Base-by-base conservation (phyloP, 305 asterid genomes). In the Plantago rigida region DNA sequence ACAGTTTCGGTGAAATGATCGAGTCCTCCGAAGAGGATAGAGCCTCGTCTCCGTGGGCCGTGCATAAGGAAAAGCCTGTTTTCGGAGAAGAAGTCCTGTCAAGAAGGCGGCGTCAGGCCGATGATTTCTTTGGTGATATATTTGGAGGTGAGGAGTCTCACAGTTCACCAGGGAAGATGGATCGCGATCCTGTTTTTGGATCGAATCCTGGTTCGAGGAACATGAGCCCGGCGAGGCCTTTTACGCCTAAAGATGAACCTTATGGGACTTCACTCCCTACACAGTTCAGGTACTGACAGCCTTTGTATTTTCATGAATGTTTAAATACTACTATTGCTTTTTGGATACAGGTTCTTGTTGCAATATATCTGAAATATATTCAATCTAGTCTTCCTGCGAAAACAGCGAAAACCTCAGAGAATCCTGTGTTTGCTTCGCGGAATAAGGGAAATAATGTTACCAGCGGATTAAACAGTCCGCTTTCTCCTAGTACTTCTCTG, bases 111-210 rank as follows among this genome's bases (percentile, higher is more conserved):
- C 72, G 57, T 36, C 75, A 58, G 28, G 77, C 83, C 2, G 78
- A 62, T 49, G 86, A 79, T 70, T 91, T 91, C 79, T 91, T 69
- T 52, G 84, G 75, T 26, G 97, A 91, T 72, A 91, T 87, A 68
- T 90, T 87, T 62, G 73, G 68, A 69, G 85, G 81, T 14, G 84
- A 78, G 4, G 80, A 78, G 46, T 59, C 80, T 51, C 68, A 51
- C 19, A 17, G 57, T 39, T 84, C 93, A n/a, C 89, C 87, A 0
- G 72, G 81, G 67, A 71, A 77, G 61, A 59, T 49, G 5, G 73
- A 74, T 17, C 66, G 68, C 47, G 87, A 80, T 13, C 45, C 72
- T 48, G 79, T 73, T 39, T 66, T 70, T 44, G 78, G 82, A 46
- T 78, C 88, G 19, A 77, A 50, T 46, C 80, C 94, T 0, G 75